These are phyloP conservation scores for Dictyostelium firmibasis DNA, from an alignment of 78 protist species.

Conservation along the genomic window DNA sequence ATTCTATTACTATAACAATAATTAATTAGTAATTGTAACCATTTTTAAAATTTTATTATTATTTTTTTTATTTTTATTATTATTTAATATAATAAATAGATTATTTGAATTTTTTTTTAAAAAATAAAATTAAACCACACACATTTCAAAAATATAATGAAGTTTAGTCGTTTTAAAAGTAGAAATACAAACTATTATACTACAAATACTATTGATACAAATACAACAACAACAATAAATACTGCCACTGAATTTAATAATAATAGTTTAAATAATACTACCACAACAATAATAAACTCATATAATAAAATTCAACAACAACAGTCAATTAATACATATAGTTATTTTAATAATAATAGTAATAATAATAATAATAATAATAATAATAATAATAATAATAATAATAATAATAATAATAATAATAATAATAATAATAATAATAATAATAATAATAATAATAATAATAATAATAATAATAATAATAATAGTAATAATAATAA, in stretches of 20 bases:
- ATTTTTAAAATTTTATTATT: too few relatives aligned
- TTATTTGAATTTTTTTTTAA: not conserved
- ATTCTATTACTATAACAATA: not conserved
- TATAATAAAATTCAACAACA: not conserved
- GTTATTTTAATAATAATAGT: not conserved
- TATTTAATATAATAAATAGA: not conserved
- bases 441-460: not conserved
- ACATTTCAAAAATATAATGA: not conserved
- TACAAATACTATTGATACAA: not conserved
- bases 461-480: not conserved
- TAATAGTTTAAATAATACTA: not conserved
- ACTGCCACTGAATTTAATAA: not conserved
- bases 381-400: not conserved
- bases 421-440: not conserved
- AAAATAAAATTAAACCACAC: not conserved
- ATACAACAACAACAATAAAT: not conserved
- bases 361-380: not conserved
- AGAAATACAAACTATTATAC: not conserved
- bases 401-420: not conserved
- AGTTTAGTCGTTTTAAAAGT: not conserved
- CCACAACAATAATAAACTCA: too few relatives aligned
- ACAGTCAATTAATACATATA: not conserved
- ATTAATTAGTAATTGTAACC: not conserved
- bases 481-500: not conserved
- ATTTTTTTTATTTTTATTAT: not conserved